phyloP scores from a whole-genome alignment of 345 rosid species.

The Abelmoschus esculentus region DNA sequence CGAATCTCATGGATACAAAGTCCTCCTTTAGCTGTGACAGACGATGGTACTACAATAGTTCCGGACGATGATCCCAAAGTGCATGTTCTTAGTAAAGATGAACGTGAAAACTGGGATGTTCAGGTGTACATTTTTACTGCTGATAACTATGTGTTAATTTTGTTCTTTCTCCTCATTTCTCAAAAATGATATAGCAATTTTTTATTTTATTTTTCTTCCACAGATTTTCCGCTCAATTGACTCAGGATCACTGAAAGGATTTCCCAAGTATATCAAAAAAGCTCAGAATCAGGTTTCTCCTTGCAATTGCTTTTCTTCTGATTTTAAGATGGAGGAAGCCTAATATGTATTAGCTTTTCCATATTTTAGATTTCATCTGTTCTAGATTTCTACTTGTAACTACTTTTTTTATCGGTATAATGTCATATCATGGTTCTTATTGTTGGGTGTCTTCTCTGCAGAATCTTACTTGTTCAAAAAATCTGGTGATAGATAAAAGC shows the following conservation, averaged over 20 bases:
- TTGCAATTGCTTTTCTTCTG: neutral
- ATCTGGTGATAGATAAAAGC: slow-evolving; percentile 75
- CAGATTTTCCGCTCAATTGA: slow-evolving; percentile 73
- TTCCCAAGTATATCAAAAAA: slow-evolving; percentile 33
- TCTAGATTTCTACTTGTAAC: slow-evolving; percentile 31
- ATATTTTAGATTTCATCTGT: neutral
- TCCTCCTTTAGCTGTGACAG: slow-evolving; percentile 31
- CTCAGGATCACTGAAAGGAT: slow-evolving; percentile 56
- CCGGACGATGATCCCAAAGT: slow-evolving; percentile 45
- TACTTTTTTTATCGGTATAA: neutral
- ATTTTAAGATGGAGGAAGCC: neutral
- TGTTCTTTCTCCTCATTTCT: neutral
- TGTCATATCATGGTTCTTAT: neutral
- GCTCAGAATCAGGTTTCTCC: slow-evolving; percentile 39
- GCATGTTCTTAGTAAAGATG: slow-evolving; percentile 44
- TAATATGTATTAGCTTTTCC: neutral
- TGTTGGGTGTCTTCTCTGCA: slow-evolving; percentile 33
- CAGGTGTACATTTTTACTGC: slow-evolving; percentile 36
- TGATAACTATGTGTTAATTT: neutral
- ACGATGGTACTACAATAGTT: slow-evolving; percentile 38
- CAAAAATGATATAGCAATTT: neutral
- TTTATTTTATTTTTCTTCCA: slow-evolving; percentile 2
- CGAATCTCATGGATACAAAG: slow-evolving; percentile 92
- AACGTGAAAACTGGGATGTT: slow-evolving; percentile 74
- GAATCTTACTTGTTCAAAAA: slow-evolving; percentile 65